These are phyloP conservation scores for Coprinopsis cinerea DNA, from an alignment of 768 basidiomycete species.

Conservation along the genomic window DNA sequence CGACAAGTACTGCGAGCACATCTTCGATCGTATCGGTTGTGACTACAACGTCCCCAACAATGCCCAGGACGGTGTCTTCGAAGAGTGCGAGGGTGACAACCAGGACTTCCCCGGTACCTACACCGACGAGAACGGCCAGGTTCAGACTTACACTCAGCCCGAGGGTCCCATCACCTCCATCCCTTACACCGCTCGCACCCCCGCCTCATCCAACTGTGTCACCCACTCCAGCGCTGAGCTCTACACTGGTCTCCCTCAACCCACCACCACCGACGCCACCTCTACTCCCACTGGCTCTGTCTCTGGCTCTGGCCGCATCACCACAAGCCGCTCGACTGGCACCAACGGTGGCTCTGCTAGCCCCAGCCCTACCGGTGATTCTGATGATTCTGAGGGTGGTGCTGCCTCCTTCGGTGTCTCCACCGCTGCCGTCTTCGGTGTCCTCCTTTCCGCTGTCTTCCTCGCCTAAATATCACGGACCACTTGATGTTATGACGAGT, in stretches of 20 bases:
- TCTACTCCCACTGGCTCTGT: not conserved
- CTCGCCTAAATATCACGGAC: slow-evolving; percentile 13
- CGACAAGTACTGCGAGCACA: slow-evolving; percentile 56
- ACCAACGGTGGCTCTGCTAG: slow-evolving; percentile 1
- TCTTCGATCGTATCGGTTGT: slow-evolving; percentile 70
- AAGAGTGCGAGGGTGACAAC: slow-evolving; percentile 55
- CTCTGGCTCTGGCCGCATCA: not conserved
- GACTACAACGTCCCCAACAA: slow-evolving; percentile 64
- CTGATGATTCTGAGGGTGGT: slow-evolving; percentile 11
- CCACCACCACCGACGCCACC: slow-evolving; percentile 1
- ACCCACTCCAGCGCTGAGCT: slow-evolving; percentile 25
- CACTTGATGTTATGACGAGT: too few species aligned
- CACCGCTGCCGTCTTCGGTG: slow-evolving; percentile 16
- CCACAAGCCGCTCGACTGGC: not conserved
- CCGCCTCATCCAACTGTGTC: slow-evolving; percentile 32
- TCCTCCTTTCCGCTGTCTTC: slow-evolving; percentile 17
- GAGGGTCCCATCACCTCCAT: slow-evolving; percentile 30
- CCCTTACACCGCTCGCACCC: slow-evolving; percentile 34
- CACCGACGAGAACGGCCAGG: slow-evolving; percentile 20
- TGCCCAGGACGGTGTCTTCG: slow-evolving; percentile 53
- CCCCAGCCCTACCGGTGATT: not conserved
- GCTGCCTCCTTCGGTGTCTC: slow-evolving; percentile 19
- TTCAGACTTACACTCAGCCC: slow-evolving; percentile 36
- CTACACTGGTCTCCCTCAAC: slow-evolving; percentile 20
- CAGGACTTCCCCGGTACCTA: slow-evolving; percentile 53